Evolutionary conservation across 129 eudicot genomes (phyloP).

Genomic region (Gnaphalium uliginosum): DNA sequence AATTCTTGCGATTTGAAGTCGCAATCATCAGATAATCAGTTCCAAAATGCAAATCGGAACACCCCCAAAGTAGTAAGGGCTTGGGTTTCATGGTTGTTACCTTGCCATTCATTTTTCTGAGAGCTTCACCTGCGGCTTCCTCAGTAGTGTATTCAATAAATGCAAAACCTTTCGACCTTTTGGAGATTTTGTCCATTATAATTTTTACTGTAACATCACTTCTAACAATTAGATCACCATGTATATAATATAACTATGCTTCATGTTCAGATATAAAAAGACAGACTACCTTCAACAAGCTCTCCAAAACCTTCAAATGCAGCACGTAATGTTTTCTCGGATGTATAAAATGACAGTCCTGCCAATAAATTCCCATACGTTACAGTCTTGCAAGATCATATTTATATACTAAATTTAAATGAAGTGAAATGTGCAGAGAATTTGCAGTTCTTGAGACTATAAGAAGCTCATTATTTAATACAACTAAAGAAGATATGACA

Average conservation of each 20-base stretch:
- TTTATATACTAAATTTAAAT: background rate
- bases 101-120: slow-evolving; percentile 94
- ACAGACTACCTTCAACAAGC: slow-evolving; percentile 72
- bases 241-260: background rate
- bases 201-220: slow-evolving; percentile 55
- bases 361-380: slow-evolving; percentile 22
- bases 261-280: slow-evolving; percentile 3
- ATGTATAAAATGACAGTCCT: slow-evolving; percentile 95
- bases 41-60: background rate
- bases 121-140: slow-evolving; percentile 89
- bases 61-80: background rate
- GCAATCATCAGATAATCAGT: too few relatives aligned
- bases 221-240: slow-evolving; percentile 2
- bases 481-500: background rate
- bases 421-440: background rate
- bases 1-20: background rate
- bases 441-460: background rate
- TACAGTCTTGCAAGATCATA: background rate
- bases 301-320: slow-evolving; percentile 96
- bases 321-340: slow-evolving; percentile 91
- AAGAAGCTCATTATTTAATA: slow-evolving; percentile 13
- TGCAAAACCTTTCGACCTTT: slow-evolving; percentile 94
- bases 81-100: slow-evolving; percentile 35
- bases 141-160: slow-evolving; percentile 89
- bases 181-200: slow-evolving; percentile 96